Evolutionary conservation across 1,139 yeast species (phyloP).

Genomic region (Taphrina communis): DNA sequence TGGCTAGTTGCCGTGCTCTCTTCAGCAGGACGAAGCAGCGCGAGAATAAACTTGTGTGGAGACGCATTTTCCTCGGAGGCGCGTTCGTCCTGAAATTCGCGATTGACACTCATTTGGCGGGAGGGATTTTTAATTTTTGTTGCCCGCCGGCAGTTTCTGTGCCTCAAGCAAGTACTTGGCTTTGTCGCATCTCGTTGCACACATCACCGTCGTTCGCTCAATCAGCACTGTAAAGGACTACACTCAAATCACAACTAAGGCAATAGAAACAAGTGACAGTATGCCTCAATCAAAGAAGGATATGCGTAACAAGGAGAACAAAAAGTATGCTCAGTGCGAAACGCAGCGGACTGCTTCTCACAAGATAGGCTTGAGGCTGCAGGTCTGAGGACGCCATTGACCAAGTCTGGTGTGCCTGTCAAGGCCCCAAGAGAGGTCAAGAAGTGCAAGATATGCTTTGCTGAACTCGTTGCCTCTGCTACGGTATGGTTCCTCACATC

Average conservation of each 20-base stretch:
- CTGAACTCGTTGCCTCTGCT: slow-evolving; percentile 34
- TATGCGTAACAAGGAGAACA: slow-evolving; percentile 31
- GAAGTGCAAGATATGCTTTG: slow-evolving; percentile 37
- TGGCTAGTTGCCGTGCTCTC: background rate
- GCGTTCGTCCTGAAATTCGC: slow-evolving; percentile 10
- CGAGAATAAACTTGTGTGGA: background rate
- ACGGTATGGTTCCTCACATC: background rate
- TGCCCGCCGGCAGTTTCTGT: background rate
- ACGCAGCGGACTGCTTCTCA: background rate
- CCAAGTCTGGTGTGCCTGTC: slow-evolving; percentile 39
- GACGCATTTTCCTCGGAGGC: background rate
- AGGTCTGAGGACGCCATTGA: slow-evolving; percentile 26
- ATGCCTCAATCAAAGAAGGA: slow-evolving; percentile 42
- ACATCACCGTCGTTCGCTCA: too few relatives aligned
- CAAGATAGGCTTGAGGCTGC: slow-evolving; percentile 32
- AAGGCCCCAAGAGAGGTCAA: slow-evolving; percentile 38
- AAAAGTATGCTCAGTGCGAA: background rate
- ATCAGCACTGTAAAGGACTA: too few relatives aligned
- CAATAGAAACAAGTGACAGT: background rate
- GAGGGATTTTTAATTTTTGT: slow-evolving; percentile 1
- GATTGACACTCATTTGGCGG: slow-evolving; percentile 10
- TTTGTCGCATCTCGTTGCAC: background rate
- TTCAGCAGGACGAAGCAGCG: background rate
- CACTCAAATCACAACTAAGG: too few relatives aligned
- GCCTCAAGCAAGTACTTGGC: background rate